Conservation (phyloP, 1,284 basidiomycete genomes). For the Marasmius tenuissimus region DNA sequence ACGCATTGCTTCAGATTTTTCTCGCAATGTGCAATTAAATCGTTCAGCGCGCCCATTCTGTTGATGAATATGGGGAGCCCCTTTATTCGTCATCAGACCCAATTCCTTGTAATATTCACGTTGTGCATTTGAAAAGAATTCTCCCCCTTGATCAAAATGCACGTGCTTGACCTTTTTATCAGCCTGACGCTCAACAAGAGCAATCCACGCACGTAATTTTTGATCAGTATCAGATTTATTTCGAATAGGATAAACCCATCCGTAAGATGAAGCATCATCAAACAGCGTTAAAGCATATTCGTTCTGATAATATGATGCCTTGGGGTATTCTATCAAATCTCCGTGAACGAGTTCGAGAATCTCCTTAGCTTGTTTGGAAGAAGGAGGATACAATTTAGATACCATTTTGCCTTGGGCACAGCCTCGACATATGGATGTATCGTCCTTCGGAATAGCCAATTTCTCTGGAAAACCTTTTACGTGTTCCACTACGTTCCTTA, state of each 20-base stretch:
- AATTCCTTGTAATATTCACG: background rate
- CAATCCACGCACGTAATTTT: background rate
- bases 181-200: background rate
- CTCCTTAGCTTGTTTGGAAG: conserved; percentile 6
- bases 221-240: conserved; percentile 7
- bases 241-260: conserved; percentile 5
- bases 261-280: conserved; percentile 26
- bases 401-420: conserved; percentile 26
- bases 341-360: conserved; percentile 24
- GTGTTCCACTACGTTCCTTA: conserved; percentile 9
- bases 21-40: conserved; percentile 1
- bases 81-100: conserved; percentile 6
- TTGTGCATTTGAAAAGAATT: conserved; percentile 6
- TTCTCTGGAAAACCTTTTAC: conserved; percentile 10
- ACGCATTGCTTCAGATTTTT: conserved; percentile 21
- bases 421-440: conserved; percentile 16
- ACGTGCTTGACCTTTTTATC: conserved; percentile 3
- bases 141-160: conserved; percentile 11
- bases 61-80: conserved; percentile 7
- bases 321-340: conserved; percentile 23
- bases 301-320: conserved; percentile 18
- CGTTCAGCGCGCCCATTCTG: conserved; percentile 14
- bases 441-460: conserved; percentile 10
- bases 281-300: conserved; percentile 28
- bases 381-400: conserved; percentile 15